phyloP scores from a whole-genome alignment of 768 basidiomycete genomes.

The Hericium rajendrae region DNA sequence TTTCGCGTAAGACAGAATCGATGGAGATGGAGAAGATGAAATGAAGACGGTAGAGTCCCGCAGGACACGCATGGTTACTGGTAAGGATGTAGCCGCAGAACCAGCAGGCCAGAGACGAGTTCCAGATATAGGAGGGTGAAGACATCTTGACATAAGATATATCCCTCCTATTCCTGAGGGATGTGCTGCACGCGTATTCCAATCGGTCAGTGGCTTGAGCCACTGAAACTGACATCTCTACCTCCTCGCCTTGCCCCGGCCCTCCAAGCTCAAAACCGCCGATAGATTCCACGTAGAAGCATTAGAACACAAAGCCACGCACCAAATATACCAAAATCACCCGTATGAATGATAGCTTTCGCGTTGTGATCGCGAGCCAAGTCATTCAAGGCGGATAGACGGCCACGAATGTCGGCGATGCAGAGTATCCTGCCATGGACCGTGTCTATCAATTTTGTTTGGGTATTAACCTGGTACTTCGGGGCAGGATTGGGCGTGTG shows the following conservation, averaged over 20 bases:
- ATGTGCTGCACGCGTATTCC: too few species aligned
- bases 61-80: too few species aligned
- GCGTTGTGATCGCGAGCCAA: constrained; percentile 85
- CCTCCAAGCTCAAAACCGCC: too few species aligned
- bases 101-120: not conserved
- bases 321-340: constrained; percentile 99
- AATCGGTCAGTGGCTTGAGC: not conserved
- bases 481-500: constrained; percentile 45
- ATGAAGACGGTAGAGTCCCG: too few species aligned
- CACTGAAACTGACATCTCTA: too few species aligned
- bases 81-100: not conserved
- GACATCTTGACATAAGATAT: too few species aligned
- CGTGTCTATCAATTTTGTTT: constrained; percentile 72
- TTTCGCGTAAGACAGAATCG: constrained; percentile 10
- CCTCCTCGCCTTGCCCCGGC: too few species aligned
- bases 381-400: constrained; percentile 80
- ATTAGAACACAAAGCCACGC: constrained; percentile 1
- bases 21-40: constrained; percentile 6
- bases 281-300: too few species aligned
- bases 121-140: not conserved
- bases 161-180: too few species aligned
- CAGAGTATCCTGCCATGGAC: constrained; percentile 84
- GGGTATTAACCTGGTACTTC: constrained; percentile 51
- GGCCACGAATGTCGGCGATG: constrained; percentile 88
- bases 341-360: constrained; percentile 90